These are phyloP conservation scores for Aspergillus funiculosus DNA, from an alignment of 495 filamentous ascomycete species.

Conservation along the genomic window DNA sequence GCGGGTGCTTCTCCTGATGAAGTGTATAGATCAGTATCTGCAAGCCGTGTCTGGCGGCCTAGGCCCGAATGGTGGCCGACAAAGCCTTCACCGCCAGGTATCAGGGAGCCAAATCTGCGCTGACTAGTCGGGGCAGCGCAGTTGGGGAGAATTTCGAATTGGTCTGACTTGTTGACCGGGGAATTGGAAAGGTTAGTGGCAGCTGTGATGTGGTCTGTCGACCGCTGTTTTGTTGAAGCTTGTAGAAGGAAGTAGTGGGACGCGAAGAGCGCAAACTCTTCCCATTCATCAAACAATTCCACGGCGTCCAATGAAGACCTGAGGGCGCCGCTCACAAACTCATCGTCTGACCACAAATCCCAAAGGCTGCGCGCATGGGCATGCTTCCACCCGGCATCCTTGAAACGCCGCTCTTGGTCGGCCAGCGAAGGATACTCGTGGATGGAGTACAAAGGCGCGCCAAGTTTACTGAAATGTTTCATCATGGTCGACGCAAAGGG, in stretches of 20 bases:
- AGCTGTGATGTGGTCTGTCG: not conserved
- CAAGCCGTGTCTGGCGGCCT: slow-evolving; percentile 53
- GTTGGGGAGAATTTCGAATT: slow-evolving; percentile 22
- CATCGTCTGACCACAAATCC: slow-evolving; percentile 68
- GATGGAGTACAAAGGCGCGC: slow-evolving; percentile 68
- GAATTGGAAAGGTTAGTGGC: not conserved
- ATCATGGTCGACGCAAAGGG: slow-evolving; percentile 89
- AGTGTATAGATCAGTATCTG: slow-evolving; percentile 55
- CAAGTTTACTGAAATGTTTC: slow-evolving; percentile 72
- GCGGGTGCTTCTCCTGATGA: slow-evolving; percentile 17
- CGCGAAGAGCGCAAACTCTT: slow-evolving; percentile 83
- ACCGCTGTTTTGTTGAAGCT: slow-evolving; percentile 37
- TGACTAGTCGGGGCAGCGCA: slow-evolving; percentile 17
- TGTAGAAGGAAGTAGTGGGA: slow-evolving; percentile 80
- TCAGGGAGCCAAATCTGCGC: slow-evolving; percentile 41
- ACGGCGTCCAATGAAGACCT: slow-evolving; percentile 54
- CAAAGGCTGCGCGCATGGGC: slow-evolving; percentile 62
- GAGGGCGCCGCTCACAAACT: slow-evolving; percentile 52
- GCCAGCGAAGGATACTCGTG: slow-evolving; percentile 58
- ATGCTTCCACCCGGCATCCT: slow-evolving; percentile 55
- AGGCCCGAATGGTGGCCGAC: slow-evolving; percentile 56
- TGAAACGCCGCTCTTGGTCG: slow-evolving; percentile 63
- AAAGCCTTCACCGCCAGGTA: slow-evolving; percentile 30
- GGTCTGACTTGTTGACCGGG: slow-evolving; percentile 7
- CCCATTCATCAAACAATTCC: slow-evolving; percentile 94